A percentile compares a stretch with the other conserved stretches of the same genome.
Evolutionary conservation across 2,329 filamentous ascomycete genomes (phyloP).

Genomic region (Macrophomina pseudophaseolina): DNA sequence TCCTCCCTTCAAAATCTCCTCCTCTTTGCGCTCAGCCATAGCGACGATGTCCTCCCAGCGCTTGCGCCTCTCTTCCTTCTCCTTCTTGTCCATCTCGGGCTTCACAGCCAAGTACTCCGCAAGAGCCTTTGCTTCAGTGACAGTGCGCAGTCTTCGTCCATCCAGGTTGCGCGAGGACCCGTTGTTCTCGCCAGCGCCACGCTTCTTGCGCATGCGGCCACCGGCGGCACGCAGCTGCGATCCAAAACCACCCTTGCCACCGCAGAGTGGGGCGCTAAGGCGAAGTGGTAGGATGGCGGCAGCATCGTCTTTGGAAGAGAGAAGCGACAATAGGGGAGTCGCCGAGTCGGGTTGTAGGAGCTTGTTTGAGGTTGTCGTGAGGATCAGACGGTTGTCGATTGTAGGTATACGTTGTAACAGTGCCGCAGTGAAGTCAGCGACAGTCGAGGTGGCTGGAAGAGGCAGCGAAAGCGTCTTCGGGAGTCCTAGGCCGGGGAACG

Average conservation of each 20-base stretch:
- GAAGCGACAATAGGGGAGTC: constrained; percentile 64
- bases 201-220: constrained; percentile 95
- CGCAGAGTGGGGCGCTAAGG: constrained; percentile 77
- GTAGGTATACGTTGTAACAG: constrained; percentile 63
- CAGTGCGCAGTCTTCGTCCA: constrained; percentile 84
- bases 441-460: constrained; percentile 66
- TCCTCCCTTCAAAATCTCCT: constrained; percentile 78
- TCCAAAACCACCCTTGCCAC: constrained; percentile 97
- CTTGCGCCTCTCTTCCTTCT: constrained; percentile 83
- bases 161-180: constrained; percentile 93
- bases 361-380: constrained; percentile 82
- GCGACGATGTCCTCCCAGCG: constrained; percentile 90
- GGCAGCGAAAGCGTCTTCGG: constrained; percentile 84
- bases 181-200: constrained; percentile 79
- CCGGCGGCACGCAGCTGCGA: constrained; percentile 96
- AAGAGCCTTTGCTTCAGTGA: constrained; percentile 92
- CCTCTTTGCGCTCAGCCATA: constrained; percentile 78
- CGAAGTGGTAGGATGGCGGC: constrained; percentile 81
- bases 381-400: constrained; percentile 65
- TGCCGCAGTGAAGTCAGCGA: constrained; percentile 72
- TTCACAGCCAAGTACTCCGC: constrained; percentile 95
- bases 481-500: constrained; percentile 80
- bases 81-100: constrained; percentile 94
- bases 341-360: constrained; percentile 64
- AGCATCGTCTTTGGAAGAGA: constrained; percentile 60